Evolutionary conservation across 2,329 filamentous ascomycete species (phyloP), one percentile per base, ranked within the genome.

Genomic region (Colletotrichum graminicola): DNA sequence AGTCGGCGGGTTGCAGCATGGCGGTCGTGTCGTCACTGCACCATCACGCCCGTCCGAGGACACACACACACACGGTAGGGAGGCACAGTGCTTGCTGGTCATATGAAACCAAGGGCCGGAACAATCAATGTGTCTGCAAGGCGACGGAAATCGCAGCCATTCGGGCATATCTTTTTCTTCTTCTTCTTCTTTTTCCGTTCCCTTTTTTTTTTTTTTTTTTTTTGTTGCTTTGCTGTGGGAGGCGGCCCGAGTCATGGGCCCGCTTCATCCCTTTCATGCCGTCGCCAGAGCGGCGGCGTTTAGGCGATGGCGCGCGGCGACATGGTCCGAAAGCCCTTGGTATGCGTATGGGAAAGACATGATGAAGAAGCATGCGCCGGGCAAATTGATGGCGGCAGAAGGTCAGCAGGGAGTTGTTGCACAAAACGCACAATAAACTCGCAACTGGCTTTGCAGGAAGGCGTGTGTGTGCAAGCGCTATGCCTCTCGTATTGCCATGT

Each of bases 181-280:
- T 43, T 43, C 41, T 41, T 41, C 5, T 8, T 43, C 3, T 43
- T 43, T n/a, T n/a, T 1, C n/a, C n/a, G n/a, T n/a, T n/a, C n/a
- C 29, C 6, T 45, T 7, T 11, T 43, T 43, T 49, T 41, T 41
- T 16, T 8, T 43, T 8, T 43, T 43, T n/a, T n/a, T 1, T 45
- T 45, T n/a, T 47, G 21, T 11, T 5, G n/a, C n/a, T 12, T 32
- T 55, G 54, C 52, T 64, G 18, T 36, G 5, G 55, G 54, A 52
- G 36, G 45, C 59, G 45, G 45, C 59, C 68, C 57, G 68, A 71
- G 64, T 71, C 68, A 68, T 59, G 52, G 65, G 54, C 64, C 51
- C 63, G 57, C 29, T 52, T 18, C 57, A 39, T 67, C 43, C 41
- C 61, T 26, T 60, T 52, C 45, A 67, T 59, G 39, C 32, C 32